phyloP scores from a whole-genome alignment of 2,329 filamentous ascomycete species.

The Ilyonectria robusta region DNA sequence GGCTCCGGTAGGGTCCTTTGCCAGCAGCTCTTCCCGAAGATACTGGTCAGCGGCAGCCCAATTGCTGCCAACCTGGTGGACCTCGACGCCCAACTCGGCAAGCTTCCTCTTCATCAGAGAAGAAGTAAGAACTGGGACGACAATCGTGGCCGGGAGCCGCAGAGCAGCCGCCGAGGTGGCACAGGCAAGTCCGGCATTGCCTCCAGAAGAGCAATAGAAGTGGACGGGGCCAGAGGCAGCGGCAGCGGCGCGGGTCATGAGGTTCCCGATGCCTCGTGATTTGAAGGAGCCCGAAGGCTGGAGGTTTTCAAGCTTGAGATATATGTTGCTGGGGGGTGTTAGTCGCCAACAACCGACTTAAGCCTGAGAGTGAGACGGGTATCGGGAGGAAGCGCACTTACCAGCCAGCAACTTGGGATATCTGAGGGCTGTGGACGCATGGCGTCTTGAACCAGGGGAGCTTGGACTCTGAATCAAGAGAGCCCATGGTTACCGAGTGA shows the following conservation, averaged over 20 bases:
- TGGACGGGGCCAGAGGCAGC: slow-evolving; percentile 60
- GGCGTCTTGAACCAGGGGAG: slow-evolving; percentile 81
- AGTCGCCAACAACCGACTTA: slow-evolving; percentile 18
- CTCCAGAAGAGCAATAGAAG: slow-evolving; percentile 86
- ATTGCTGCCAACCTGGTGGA: slow-evolving; percentile 77
- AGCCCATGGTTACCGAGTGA: slow-evolving; percentile 54
- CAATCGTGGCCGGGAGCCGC: slow-evolving; percentile 78
- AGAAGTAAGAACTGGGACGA: slow-evolving; percentile 77
- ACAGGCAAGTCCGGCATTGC: slow-evolving; percentile 88
- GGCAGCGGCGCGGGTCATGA: slow-evolving; percentile 66
- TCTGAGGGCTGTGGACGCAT: slow-evolving; percentile 74
- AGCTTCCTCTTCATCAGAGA: slow-evolving; percentile 81
- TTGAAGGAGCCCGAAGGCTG: slow-evolving; percentile 92
- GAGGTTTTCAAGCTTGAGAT: slow-evolving; percentile 87
- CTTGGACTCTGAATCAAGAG: slow-evolving; percentile 54
- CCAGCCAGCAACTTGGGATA: slow-evolving; percentile 82
- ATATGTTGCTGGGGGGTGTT: slow-evolving; percentile 72
- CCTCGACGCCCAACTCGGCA: slow-evolving; percentile 75
- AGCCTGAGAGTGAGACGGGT: not conserved
- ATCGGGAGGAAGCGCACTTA: slow-evolving; percentile 54
- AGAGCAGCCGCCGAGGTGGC: slow-evolving; percentile 79
- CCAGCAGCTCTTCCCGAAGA: slow-evolving; percentile 71
- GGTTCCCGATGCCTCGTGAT: slow-evolving; percentile 81
- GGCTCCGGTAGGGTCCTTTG: slow-evolving; percentile 66
- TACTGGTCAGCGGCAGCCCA: slow-evolving; percentile 80